Evolutionary conservation across 352 stramenopile genomes (phyloP).

Genomic region (Pythium brachiatum): DNA sequence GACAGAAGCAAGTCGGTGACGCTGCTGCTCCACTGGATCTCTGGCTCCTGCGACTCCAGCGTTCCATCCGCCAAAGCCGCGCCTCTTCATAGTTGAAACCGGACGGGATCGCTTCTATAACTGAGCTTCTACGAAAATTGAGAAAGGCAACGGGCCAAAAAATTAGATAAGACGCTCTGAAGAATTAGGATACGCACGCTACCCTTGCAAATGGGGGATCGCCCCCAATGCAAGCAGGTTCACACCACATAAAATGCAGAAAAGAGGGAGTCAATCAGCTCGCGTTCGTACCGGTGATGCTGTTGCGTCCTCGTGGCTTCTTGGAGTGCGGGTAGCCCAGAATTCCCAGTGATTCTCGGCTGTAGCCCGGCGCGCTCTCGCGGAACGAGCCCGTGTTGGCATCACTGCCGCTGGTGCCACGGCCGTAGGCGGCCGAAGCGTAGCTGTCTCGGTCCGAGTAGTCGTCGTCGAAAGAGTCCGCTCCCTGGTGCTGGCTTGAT

Average conservation of each 20-base stretch:
- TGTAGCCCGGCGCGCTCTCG: slow-evolving; percentile 56
- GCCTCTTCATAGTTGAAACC: background rate
- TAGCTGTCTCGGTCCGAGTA: slow-evolving; percentile 29
- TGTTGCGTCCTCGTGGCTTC: slow-evolving; percentile 56
- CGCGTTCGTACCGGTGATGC: slow-evolving; percentile 36
- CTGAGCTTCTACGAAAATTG: slow-evolving; percentile 17
- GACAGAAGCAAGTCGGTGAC: too few species aligned
- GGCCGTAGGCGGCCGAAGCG: slow-evolving; percentile 8
- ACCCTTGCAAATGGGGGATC: background rate
- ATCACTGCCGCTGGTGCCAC: slow-evolving; percentile 4
- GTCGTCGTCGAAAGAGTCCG: slow-evolving; percentile 13
- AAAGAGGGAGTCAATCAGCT: slow-evolving; percentile 11
- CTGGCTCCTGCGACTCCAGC: background rate
- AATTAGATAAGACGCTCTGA: slow-evolving; percentile 13
- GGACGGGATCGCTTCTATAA: slow-evolving; percentile 23
- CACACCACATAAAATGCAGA: slow-evolving; percentile 12
- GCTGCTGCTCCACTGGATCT: too few species aligned
- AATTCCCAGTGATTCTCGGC: slow-evolving; percentile 73
- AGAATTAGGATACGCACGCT: slow-evolving; percentile 3
- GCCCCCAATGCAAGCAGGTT: background rate
- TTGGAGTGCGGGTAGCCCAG: slow-evolving; percentile 82
- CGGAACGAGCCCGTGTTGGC: slow-evolving; percentile 37
- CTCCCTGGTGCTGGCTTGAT: background rate
- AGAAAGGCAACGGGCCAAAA: background rate
- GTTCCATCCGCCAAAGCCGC: background rate